Percentiles rank a stretch among this genome's conserved stretches.
Conservation (phyloP, 176 grass and related monocot genomes). For the Puccinellia tenuiflora region DNA sequence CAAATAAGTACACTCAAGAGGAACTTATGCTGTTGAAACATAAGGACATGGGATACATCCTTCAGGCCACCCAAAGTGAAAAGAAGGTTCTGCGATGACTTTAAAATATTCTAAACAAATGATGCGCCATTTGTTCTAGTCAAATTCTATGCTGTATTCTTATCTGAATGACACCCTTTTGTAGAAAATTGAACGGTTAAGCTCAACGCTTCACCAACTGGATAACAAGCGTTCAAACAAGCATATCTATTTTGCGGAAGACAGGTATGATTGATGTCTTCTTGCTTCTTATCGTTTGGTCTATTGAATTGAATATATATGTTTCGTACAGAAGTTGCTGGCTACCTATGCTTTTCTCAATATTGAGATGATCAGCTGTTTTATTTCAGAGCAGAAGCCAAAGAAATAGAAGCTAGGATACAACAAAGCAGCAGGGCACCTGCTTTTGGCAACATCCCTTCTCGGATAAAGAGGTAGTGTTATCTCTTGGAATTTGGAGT, state of each 20-base stretch:
- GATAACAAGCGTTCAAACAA: conserved; percentile 69
- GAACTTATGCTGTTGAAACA: conserved; percentile 81
- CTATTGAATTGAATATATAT: not conserved
- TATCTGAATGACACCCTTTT: not conserved
- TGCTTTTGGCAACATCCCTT: conserved; percentile 48
- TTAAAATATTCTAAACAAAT: not conserved
- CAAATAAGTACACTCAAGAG: conserved; percentile 77
- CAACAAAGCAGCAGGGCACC: conserved; percentile 32
- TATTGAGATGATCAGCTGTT: conserved; percentile 10
- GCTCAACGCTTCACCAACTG: conserved; percentile 62
- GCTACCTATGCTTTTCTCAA: not conserved
- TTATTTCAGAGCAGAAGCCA: conserved; percentile 73
- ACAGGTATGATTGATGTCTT: conserved; percentile 46
- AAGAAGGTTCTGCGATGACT: conserved; percentile 60
- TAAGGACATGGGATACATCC: conserved; percentile 88
- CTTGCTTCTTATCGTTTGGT: conserved; percentile 9
- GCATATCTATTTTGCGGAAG: conserved; percentile 80
- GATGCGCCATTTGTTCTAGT: not conserved
- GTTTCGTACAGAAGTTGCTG: not conserved
- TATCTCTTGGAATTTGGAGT: not conserved
- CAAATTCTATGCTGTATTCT: not conserved
- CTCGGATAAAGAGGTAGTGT: conserved; percentile 70
- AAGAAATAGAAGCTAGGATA: conserved; percentile 67
- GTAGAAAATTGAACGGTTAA: conserved; percentile 89
- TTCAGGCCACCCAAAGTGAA: conserved; percentile 74